phyloP scores from a whole-genome alignment of 177 flowering plant genomes.

The Tripterygium wilfordii region DNA sequence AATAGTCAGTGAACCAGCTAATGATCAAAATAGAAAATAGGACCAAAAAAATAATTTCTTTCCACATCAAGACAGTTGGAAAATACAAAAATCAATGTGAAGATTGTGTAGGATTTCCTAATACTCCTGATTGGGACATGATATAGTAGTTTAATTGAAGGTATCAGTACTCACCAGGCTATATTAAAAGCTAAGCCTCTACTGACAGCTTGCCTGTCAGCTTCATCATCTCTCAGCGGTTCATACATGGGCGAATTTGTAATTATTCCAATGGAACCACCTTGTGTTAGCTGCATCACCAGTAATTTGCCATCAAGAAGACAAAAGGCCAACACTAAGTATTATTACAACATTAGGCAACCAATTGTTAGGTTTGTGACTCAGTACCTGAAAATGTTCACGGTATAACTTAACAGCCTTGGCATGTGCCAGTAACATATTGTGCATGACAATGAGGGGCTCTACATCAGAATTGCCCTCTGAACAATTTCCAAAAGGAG shows the following conservation, averaged over 20 bases:
- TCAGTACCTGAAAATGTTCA: slow-evolving; percentile 26
- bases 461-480: slow-evolving; percentile 46
- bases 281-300: not conserved
- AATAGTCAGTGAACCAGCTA: too few species aligned
- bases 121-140: too few species aligned
- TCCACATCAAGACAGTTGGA: too few species aligned
- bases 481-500: slow-evolving; percentile 51
- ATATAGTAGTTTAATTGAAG: too few species aligned
- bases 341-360: not conserved
- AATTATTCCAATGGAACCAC: not conserved
- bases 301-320: too few species aligned
- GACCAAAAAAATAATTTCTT: too few species aligned
- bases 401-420: slow-evolving; percentile 40
- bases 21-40: too few species aligned
- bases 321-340: too few species aligned
- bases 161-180: not conserved
- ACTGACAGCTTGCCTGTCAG: not conserved
- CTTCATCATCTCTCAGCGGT: not conserved
- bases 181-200: not conserved
- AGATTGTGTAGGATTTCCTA: too few species aligned
- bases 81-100: too few species aligned
- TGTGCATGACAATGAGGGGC: slow-evolving; percentile 43
- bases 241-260: not conserved
- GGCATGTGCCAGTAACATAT: slow-evolving; percentile 48
- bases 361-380: not conserved